Percentiles rank a stretch among this genome's conserved stretches.
Conservation (phyloP, 129 eudicot genomes). For the Centaurea solstitialis region DNA sequence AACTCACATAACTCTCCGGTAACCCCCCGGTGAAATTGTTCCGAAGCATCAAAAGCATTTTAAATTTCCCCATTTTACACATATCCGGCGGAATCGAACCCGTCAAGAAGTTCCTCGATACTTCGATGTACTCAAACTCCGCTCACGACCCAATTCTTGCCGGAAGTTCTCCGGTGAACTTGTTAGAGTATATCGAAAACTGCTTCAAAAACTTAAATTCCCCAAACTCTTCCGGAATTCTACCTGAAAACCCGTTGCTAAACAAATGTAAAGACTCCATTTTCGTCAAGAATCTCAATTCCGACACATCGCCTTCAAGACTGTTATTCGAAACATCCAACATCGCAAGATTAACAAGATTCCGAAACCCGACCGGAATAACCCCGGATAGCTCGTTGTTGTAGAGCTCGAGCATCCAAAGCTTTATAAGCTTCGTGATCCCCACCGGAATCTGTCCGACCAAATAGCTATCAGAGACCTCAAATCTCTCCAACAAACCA, state of each 20-base stretch:
- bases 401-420: slow-evolving; percentile 55
- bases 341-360: slow-evolving; percentile 43
- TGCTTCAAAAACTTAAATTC: slow-evolving; percentile 52
- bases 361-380: slow-evolving; percentile 54
- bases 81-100: no score
- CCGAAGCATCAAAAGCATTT: no score
- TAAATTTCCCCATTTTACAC: no score
- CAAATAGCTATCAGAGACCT: slow-evolving; percentile 42
- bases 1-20: slow-evolving; percentile 31
- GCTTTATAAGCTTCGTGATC: slow-evolving; percentile 48
- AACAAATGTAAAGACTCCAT: slow-evolving; percentile 56
- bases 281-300: slow-evolving; percentile 33
- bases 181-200: slow-evolving; percentile 54
- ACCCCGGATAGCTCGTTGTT: slow-evolving; percentile 44
- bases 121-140: slow-evolving; percentile 20
- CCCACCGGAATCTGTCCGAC: slow-evolving; percentile 55
- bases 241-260: slow-evolving; percentile 56
- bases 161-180: slow-evolving; percentile 57
- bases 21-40: background rate
- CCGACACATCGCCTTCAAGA: slow-evolving; percentile 56
- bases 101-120: no score
- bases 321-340: slow-evolving; percentile 59
- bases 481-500: slow-evolving; percentile 32
- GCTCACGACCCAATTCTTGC: slow-evolving; percentile 64
- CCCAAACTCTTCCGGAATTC: slow-evolving; percentile 61